These are phyloP conservation scores for Capronia epimyces DNA, from an alignment of 2,329 filamentous ascomycete genomes.

Conservation along the genomic window DNA sequence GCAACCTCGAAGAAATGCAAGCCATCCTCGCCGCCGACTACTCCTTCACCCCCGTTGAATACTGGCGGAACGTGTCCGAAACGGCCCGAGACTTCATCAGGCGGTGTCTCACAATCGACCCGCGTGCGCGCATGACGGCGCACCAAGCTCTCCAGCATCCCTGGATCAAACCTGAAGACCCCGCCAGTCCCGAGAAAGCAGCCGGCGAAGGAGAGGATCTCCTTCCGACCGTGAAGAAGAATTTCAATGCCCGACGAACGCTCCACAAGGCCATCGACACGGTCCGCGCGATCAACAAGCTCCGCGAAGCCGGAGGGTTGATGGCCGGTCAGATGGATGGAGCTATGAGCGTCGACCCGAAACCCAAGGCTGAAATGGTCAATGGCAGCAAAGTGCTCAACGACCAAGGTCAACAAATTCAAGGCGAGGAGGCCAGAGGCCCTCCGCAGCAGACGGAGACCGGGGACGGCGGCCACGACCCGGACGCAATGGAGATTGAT, in stretches of 20 bases:
- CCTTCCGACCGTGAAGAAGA: slow-evolving; percentile 62
- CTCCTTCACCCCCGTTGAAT: slow-evolving; percentile 86
- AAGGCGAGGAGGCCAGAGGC: slow-evolving; percentile 28
- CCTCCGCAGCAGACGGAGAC: slow-evolving; percentile 5
- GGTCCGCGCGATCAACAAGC: slow-evolving; percentile 62
- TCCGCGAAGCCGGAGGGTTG: slow-evolving; percentile 56
- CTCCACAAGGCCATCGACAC: slow-evolving; percentile 64
- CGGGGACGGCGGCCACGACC: slow-evolving; percentile 38
- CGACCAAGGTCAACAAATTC: slow-evolving; percentile 31
- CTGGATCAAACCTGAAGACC: slow-evolving; percentile 57
- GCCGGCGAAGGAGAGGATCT: slow-evolving; percentile 48
- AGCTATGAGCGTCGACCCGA: slow-evolving; percentile 53
- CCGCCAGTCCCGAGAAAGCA: slow-evolving; percentile 33
- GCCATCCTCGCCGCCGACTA: slow-evolving; percentile 96
- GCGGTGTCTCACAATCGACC: slow-evolving; percentile 85
- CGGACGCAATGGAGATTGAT: slow-evolving; percentile 50
- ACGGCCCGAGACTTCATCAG: slow-evolving; percentile 88
- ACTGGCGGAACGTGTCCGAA: slow-evolving; percentile 89
- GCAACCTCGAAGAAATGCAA: slow-evolving; percentile 98
- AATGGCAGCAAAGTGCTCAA: slow-evolving; percentile 41
- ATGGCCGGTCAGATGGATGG: slow-evolving; percentile 55
- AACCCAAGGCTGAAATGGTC: slow-evolving; percentile 44
- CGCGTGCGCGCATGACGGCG: slow-evolving; percentile 79
- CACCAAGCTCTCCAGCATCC: slow-evolving; percentile 65
- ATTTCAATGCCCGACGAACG: slow-evolving; percentile 62